A percentile compares a stretch with the other conserved stretches of the same genome.
Conservation (phyloP, 2,329 filamentous ascomycete species). For the Epichloe glyceriae region DNA sequence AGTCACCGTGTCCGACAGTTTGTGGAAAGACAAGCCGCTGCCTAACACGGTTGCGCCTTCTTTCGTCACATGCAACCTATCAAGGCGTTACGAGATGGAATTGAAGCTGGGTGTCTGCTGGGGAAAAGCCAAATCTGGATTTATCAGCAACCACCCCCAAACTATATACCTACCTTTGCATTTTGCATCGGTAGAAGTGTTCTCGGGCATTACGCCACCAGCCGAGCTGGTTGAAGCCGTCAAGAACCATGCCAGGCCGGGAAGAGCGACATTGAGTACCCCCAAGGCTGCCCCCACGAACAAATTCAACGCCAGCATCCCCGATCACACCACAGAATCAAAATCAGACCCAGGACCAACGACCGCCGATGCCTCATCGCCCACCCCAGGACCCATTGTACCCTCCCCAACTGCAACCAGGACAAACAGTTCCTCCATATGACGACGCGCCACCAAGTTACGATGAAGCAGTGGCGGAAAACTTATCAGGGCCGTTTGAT, state of each 20-base stretch:
- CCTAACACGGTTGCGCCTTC: conserved; percentile 80
- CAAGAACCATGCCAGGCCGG: conserved; percentile 21
- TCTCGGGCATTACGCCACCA: conserved; percentile 76
- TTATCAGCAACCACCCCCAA: conserved; percentile 31
- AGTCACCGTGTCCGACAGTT: conserved; percentile 49
- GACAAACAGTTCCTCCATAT: conserved; percentile 31
- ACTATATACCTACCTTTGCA: conserved; percentile 65
- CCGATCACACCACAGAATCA: conserved; percentile 12
- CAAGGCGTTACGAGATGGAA: conserved; percentile 71
- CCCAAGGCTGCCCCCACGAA: conserved; percentile 25
- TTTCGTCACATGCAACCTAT: conserved; percentile 81
- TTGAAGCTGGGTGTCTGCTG: conserved; percentile 67
- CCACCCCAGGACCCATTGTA: conserved; percentile 38
- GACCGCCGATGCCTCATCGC: conserved; percentile 14
- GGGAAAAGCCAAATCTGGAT: conserved; percentile 38
- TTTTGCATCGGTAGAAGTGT: conserved; percentile 64
- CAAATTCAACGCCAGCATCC: conserved; percentile 12
- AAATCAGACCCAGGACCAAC: conserved; percentile 1
- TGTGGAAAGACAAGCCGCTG: conserved; percentile 62
- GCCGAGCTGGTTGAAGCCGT: conserved; percentile 56
- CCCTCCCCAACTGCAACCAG: conserved; percentile 38
- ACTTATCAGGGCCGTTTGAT: conserved; percentile 56
- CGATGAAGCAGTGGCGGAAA: conserved; percentile 78
- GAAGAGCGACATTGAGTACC: conserved; percentile 21
- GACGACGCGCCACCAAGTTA: conserved; percentile 90